A percentile compares a stretch with the other conserved stretches of the same genome.
Evolutionary conservation across 163 green algal species (phyloP).

Genomic region (Prototheca wickerhamii): DNA sequence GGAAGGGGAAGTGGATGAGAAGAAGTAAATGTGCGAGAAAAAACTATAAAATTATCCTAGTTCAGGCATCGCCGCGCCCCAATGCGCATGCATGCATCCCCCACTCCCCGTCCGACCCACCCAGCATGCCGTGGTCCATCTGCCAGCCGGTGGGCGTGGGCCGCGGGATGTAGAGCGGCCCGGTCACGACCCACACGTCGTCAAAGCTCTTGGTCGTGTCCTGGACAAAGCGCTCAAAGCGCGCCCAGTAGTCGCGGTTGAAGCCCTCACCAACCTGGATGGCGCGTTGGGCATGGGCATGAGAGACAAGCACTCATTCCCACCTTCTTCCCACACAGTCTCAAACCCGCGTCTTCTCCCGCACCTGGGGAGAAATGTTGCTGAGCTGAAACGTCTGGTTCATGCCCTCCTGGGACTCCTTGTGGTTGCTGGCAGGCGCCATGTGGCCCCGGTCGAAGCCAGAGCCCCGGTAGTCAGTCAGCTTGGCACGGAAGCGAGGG

Average conservation of each 20-base stretch:
- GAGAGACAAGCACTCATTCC: too few relatives aligned
- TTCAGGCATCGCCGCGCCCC: too few relatives aligned
- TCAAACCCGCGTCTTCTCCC: slow-evolving; percentile 4
- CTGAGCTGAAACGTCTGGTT: slow-evolving; percentile 73
- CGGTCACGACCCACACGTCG: slow-evolving; percentile 71
- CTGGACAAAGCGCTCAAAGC: slow-evolving; percentile 86
- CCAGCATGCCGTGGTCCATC: slow-evolving; percentile 55
- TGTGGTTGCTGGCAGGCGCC: slow-evolving; percentile 78
- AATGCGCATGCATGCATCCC: too few relatives aligned
- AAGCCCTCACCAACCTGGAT: slow-evolving; percentile 71
- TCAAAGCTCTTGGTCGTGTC: slow-evolving; percentile 39
- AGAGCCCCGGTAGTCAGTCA: slow-evolving; percentile 62
- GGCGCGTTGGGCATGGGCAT: slow-evolving; percentile 62
- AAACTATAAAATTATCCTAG: too few relatives aligned
- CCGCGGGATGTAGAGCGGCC: slow-evolving; percentile 77
- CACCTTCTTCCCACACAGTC: slow-evolving; percentile 1
- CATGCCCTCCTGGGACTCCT: slow-evolving; percentile 63
- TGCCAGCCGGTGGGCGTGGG: slow-evolving; percentile 34
- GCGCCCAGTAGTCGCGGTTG: slow-evolving; percentile 89
- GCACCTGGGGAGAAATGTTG: slow-evolving; percentile 78
- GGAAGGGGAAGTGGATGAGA: not conserved
- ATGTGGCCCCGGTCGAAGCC: slow-evolving; percentile 91
- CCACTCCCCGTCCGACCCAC: too few relatives aligned
- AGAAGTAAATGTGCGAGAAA: not conserved
- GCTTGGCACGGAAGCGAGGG: slow-evolving; percentile 55